phyloP scores from a whole-genome alignment of 2,329 filamentous ascomycete species.

The Elsinoe perseae region DNA sequence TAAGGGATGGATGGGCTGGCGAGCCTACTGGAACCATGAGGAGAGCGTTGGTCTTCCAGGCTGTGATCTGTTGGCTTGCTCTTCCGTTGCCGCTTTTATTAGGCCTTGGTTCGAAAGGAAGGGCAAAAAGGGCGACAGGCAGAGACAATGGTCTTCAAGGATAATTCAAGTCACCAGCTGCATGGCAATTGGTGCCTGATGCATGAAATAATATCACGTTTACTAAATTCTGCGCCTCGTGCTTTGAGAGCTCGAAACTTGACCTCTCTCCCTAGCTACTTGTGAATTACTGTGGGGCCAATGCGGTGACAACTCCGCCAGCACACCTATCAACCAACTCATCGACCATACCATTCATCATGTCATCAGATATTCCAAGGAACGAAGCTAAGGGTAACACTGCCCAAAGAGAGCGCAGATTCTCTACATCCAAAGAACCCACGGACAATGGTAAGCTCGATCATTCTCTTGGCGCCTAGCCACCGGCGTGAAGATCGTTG shows the following conservation, averaged over 20 bases:
- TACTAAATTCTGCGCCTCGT: no score
- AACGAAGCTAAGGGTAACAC: neutral
- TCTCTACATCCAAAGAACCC: constrained; percentile 38
- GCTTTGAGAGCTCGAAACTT: no score
- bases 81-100: constrained; percentile 62
- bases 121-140: neutral
- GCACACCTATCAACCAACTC: neutral
- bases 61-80: constrained; percentile 57
- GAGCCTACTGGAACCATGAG: constrained; percentile 56
- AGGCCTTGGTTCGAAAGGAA: constrained; percentile 35
- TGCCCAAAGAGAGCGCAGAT: constrained; percentile 26
- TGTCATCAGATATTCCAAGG: neutral
- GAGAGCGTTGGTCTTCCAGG: constrained; percentile 68
- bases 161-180: neutral
- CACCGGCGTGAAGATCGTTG: neutral
- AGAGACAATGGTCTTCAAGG: neutral
- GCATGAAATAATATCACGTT: neutral
- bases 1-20: constrained; percentile 44
- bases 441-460: constrained; percentile 37
- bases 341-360: neutral
- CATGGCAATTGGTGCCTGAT: neutral
- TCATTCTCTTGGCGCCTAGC: constrained; percentile 15
- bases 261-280: no score
- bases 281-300: neutral
- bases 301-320: no score